Evolutionary conservation across 768 basidiomycete species (phyloP).

Genomic region (Pisolithus sp.): DNA sequence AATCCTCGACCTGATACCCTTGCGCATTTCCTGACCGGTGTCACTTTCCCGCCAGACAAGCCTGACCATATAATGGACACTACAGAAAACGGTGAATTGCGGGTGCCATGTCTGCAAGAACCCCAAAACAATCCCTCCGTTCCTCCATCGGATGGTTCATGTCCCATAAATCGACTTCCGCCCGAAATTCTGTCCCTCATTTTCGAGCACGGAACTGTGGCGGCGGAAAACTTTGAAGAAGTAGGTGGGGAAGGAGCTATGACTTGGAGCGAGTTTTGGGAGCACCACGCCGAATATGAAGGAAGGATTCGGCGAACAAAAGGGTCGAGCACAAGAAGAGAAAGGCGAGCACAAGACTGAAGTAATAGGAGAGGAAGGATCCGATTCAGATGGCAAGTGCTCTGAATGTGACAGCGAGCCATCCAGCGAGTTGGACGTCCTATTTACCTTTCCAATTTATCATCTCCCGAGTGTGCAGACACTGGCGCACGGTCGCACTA

Average conservation of each 20-base stretch:
- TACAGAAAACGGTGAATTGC: neutral
- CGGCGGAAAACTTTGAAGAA: too few species aligned
- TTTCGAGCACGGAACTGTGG: slow-evolving; percentile 37
- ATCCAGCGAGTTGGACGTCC: slow-evolving; percentile 1
- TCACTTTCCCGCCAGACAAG: too few species aligned
- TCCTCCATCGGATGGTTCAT: slow-evolving; percentile 35
- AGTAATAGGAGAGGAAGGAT: neutral
- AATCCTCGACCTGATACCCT: too few species aligned
- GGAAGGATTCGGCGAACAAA: too few species aligned
- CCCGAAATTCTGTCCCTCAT: slow-evolving; percentile 52
- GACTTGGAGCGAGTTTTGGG: too few species aligned
- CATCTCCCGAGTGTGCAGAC: slow-evolving; percentile 55
- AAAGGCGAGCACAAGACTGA: slow-evolving; percentile 6
- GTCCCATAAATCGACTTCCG: slow-evolving; percentile 48
- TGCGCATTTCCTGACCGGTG: too few species aligned
- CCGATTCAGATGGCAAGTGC: slow-evolving; percentile 1
- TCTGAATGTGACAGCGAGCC: neutral
- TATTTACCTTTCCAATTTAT: slow-evolving; percentile 43
- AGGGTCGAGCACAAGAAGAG: too few species aligned
- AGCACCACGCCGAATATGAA: too few species aligned
- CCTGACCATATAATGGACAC: neutral
- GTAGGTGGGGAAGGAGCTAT: too few species aligned
- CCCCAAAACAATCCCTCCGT: slow-evolving; percentile 43
- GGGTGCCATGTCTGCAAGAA: neutral
- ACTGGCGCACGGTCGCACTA: slow-evolving; percentile 51